These are phyloP conservation scores for Fusarium solani-melongenae DNA, from an alignment of 2,329 filamentous ascomycete species.

Conservation along the genomic window DNA sequence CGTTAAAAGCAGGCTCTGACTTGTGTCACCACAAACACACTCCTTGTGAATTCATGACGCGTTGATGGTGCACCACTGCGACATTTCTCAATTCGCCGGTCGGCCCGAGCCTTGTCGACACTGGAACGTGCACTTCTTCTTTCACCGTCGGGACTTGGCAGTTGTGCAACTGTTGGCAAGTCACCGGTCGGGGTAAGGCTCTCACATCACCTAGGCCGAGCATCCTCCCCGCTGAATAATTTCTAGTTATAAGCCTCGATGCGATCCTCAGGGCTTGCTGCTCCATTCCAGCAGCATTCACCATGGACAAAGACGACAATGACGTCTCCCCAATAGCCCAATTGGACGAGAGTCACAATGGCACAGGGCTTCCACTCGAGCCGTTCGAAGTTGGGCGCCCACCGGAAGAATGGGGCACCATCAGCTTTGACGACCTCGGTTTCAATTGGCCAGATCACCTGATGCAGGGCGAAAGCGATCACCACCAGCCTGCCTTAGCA, in stretches of 20 bases:
- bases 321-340: neutral
- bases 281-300: neutral
- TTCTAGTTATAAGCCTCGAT: neutral
- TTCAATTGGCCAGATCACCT: neutral
- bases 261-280: neutral
- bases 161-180: neutral
- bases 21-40: neutral
- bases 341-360: neutral
- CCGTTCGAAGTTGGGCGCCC: neutral
- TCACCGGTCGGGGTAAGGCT: neutral
- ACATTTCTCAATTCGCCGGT: neutral
- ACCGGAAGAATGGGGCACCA: neutral
- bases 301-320: neutral
- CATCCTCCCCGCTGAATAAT: neutral
- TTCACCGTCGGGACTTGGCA: neutral
- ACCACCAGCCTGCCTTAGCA: neutral
- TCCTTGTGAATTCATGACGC: neutral
- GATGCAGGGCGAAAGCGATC: neutral
- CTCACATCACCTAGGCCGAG: neutral
- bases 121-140: neutral
- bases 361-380: neutral
- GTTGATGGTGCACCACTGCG: neutral
- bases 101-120: neutral
- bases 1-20: no score
- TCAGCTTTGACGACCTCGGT: neutral